phyloP scores from a whole-genome alignment of 208 protist genomes.

The Crithidia sp. region DNA sequence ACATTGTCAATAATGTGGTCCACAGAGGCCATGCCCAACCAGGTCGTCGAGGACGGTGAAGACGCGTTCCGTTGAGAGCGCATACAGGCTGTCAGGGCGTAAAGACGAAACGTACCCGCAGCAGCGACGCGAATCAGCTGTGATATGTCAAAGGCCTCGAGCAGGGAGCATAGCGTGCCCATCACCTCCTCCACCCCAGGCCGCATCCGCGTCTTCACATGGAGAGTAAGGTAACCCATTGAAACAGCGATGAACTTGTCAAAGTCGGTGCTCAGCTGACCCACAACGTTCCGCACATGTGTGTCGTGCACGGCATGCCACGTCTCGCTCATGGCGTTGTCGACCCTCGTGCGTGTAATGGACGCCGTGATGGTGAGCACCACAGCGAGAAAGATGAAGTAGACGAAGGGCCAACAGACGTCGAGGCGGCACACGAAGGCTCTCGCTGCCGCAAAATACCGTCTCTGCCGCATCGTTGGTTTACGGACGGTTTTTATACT shows the following conservation, averaged over 20 bases:
- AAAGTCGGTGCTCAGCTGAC: neutral
- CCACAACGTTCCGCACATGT: neutral
- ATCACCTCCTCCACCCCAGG: neutral
- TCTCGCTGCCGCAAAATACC: neutral
- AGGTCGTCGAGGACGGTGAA: neutral
- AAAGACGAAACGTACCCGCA: neutral
- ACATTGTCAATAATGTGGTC: neutral
- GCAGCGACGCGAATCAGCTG: neutral
- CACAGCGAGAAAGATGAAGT: slow-evolving; percentile 3
- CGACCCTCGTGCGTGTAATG: neutral
- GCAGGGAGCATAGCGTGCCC: neutral
- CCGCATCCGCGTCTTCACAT: neutral
- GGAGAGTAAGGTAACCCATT: neutral
- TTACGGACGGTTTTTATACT: neutral
- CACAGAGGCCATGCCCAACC: neutral
- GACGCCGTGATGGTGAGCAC: neutral
- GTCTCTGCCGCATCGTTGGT: neutral
- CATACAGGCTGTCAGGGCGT: neutral
- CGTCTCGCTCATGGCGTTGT: neutral
- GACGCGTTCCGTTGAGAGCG: neutral
- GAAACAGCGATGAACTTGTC: neutral
- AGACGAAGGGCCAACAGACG: slow-evolving; percentile 10
- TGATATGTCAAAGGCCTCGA: neutral
- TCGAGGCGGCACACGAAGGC: slow-evolving; percentile 23
- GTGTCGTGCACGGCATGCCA: neutral